These are phyloP conservation scores for Sisymbrium irio DNA, from an alignment of 345 rosid genomes.

Conservation along the genomic window DNA sequence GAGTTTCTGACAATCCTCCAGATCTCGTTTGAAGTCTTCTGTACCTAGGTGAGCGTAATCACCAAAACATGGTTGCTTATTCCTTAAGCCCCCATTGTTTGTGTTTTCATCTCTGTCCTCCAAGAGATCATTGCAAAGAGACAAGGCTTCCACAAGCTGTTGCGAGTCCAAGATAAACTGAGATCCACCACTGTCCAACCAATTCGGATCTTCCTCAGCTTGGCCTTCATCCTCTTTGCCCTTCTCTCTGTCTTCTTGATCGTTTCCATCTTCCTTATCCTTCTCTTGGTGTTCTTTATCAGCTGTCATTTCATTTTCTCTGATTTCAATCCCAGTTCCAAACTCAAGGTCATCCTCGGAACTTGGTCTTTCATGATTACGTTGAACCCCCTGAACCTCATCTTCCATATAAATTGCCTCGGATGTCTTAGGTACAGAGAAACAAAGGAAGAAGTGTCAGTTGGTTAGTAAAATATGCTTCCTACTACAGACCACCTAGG, in stretches of 20 bases:
- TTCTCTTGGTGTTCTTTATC: conserved; percentile 18
- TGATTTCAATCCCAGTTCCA: conserved; percentile 23
- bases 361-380: conserved; percentile 37
- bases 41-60: conserved; percentile 77
- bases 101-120: conserved; percentile 48
- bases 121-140: conserved; percentile 78
- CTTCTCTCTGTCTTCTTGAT: conserved; percentile 1
- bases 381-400: conserved; percentile 41
- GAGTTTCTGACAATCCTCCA: conserved; percentile 80
- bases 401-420: conserved; percentile 40
- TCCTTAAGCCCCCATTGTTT: conserved; percentile 33
- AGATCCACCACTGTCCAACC: conserved; percentile 82
- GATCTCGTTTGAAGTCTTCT: conserved; percentile 74
- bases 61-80: conserved; percentile 55
- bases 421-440: conserved; percentile 28
- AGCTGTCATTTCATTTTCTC: conserved; percentile 32
- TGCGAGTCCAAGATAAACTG: conserved; percentile 75
- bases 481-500: neutral
- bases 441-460: neutral
- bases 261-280: conserved; percentile 28
- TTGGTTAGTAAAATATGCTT: neutral
- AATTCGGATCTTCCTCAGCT: conserved; percentile 58
- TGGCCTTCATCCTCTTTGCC: conserved; percentile 29
- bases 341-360: conserved; percentile 35
- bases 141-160: conserved; percentile 88